Evolutionary conservation across 2,329 filamentous ascomycete genomes (phyloP), one percentile per base, ranked within the genome.

Genomic region (Dactylellina drechsleri): DNA sequence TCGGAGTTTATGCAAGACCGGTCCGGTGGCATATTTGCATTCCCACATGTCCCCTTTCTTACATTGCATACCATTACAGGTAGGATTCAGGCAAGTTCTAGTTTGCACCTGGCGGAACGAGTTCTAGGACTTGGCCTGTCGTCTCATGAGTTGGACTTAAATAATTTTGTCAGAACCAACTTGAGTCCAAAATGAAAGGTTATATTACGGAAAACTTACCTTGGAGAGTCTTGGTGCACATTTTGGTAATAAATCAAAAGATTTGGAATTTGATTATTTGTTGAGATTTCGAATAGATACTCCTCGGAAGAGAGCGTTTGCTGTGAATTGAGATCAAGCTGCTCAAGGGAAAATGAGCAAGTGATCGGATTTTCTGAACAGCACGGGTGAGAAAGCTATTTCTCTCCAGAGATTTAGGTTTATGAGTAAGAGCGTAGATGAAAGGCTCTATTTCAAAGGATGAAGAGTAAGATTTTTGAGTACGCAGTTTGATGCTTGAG

Each of bases 11-110:
- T 36, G 31, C 31, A 7, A 13, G 28, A 7, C 41, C 36, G 20
- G 56, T 61, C n/a, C 45, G 18, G 20, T 13, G 4, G 26, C 58
- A 49, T 6, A 12, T 40, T 15, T 28, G 18, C 58, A 61, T 23
- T 59, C 56, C 58, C 41, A 61, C 4, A 61, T 23, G 2, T 41
- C n/a, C 7, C 18, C n/a, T 5, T 18, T 18, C 16, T 61, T 50
- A 16, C 40, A 50, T 12, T 31, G 13, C 12, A 23, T 61, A 10
- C 20, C 15, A n/a, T 23, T 23, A 13, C 58, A 61, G 15, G 23
- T 50, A 12, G 26, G 2, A 23, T 23, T 23, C 4, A 4, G n/a
- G 58, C 41, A 36, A 15, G 13, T 10, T 28, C 18, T 31, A 20
- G 28, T 41, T 41, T 56, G 53, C 40, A 10, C 53, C 8, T 41